These are phyloP conservation scores for Albophoma yamanashiensis DNA, from an alignment of 2,329 filamentous ascomycete species.

Conservation along the genomic window DNA sequence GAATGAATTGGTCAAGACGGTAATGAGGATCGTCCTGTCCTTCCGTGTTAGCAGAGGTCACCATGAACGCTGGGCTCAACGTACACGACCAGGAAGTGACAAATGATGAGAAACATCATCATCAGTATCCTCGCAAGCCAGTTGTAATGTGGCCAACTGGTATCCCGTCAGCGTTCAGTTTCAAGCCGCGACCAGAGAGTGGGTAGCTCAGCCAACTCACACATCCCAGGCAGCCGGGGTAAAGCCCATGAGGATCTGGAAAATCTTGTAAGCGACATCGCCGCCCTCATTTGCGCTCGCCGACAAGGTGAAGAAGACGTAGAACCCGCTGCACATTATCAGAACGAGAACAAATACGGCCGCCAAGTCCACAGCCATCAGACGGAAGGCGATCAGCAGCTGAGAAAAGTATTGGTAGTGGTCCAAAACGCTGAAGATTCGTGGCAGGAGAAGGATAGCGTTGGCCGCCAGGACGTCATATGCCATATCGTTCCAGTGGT, in stretches of 20 bases:
- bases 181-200: too few species aligned
- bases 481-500: constrained; percentile 69
- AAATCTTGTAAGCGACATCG: constrained; percentile 79
- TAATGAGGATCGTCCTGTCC: constrained; percentile 72
- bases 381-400: constrained; percentile 81
- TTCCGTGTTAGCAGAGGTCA: constrained; percentile 1
- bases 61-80: constrained; percentile 10
- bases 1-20: constrained; percentile 92
- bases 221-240: constrained; percentile 92
- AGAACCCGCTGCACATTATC: constrained; percentile 87
- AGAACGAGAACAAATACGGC: constrained; percentile 77
- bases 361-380: constrained; percentile 85
- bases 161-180: constrained; percentile 5
- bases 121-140: constrained; percentile 65
- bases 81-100: constrained; percentile 83
- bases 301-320: constrained; percentile 85
- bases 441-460: constrained; percentile 78
- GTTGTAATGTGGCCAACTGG: constrained; percentile 62
- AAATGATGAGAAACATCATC: constrained; percentile 80
- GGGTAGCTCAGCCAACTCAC: constrained; percentile 28
- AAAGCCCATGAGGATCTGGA: constrained; percentile 93
- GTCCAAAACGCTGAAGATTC: constrained; percentile 85
- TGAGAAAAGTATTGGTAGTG: constrained; percentile 96
- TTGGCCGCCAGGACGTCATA: constrained; percentile 93
- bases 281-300: constrained; percentile 58